phyloP scores from a whole-genome alignment of 2,329 filamentous ascomycete genomes.

The Metarhizium album region DNA sequence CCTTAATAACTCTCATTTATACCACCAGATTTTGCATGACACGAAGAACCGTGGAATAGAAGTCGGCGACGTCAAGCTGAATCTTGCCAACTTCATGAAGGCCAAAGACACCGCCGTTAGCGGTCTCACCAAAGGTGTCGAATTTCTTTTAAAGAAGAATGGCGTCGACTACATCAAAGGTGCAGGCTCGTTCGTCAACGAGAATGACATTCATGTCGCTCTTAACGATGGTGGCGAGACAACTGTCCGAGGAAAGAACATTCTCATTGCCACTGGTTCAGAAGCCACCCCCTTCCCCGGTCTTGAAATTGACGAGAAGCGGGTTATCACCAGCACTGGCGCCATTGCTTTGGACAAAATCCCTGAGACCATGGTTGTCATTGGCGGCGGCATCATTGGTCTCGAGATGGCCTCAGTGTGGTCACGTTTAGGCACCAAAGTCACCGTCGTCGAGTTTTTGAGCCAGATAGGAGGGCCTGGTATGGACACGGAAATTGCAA shows the following conservation, averaged over 20 bases:
- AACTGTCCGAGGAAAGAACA: conserved; percentile 84
- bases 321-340: conserved; percentile 91
- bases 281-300: conserved; percentile 96
- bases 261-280: conserved; percentile 91
- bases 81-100: conserved; percentile 94
- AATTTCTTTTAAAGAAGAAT: conserved; percentile 99
- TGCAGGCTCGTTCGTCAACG: conserved; percentile 73
- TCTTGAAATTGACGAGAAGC: conserved; percentile 92
- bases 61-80: conserved; percentile 92
- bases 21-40: conserved; percentile 95
- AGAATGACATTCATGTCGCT: conserved; percentile 85
- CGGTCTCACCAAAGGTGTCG: conserved; percentile 89
- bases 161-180: conserved; percentile 97
- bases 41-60: conserved; percentile 96
- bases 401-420: conserved; percentile 98
- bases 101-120: conserved; percentile 88
- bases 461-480: conserved; percentile 94
- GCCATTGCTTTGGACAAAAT: conserved; percentile 83
- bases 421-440: conserved; percentile 86
- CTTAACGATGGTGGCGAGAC: conserved; percentile 88
- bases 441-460: conserved; percentile 95
- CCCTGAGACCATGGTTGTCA: conserved; percentile 92
- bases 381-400: conserved; percentile 96
- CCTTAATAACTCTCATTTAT: conserved; percentile 98
- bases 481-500: conserved; percentile 92